Evolutionary conservation across 2,329 filamentous ascomycete species (phyloP).

Genomic region (Colletotrichum siamense): DNA sequence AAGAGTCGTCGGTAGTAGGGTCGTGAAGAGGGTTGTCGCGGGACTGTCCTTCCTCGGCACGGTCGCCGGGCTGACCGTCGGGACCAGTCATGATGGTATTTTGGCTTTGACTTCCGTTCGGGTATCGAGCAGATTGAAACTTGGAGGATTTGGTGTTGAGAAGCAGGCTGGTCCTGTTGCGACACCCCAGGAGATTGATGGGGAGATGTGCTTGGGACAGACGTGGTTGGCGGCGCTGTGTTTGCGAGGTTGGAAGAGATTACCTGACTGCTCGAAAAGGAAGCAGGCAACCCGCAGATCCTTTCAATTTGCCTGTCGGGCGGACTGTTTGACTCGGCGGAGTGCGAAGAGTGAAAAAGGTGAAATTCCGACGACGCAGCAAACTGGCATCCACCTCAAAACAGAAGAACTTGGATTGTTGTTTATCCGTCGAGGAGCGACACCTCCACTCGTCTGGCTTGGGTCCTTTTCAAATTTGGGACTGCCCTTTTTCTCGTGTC

Average conservation of each 20-base stretch:
- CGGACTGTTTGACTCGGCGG: background rate
- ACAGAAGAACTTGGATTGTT: background rate
- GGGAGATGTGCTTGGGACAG: background rate
- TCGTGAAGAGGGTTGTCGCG: background rate
- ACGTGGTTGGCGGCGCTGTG: background rate
- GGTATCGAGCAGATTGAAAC: background rate
- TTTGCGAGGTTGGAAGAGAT: background rate
- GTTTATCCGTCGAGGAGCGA: too few species aligned
- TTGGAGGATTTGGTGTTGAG: background rate
- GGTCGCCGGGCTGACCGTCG: background rate
- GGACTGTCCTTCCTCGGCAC: background rate
- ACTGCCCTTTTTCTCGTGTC: too few species aligned
- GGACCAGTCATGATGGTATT: background rate
- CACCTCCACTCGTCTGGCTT: too few species aligned
- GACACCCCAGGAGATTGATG: background rate
- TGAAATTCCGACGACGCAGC: background rate
- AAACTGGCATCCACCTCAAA: background rate
- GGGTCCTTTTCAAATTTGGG: too few species aligned
- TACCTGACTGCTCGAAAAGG: background rate
- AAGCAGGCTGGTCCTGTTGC: background rate
- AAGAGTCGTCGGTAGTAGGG: background rate
- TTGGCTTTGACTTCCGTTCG: background rate
- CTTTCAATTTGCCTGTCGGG: background rate
- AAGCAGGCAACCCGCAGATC: background rate
- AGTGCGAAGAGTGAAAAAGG: background rate